Evolutionary conservation across 2,329 filamentous ascomycete genomes (phyloP).

Genomic region (Sporothrix inflata): DNA sequence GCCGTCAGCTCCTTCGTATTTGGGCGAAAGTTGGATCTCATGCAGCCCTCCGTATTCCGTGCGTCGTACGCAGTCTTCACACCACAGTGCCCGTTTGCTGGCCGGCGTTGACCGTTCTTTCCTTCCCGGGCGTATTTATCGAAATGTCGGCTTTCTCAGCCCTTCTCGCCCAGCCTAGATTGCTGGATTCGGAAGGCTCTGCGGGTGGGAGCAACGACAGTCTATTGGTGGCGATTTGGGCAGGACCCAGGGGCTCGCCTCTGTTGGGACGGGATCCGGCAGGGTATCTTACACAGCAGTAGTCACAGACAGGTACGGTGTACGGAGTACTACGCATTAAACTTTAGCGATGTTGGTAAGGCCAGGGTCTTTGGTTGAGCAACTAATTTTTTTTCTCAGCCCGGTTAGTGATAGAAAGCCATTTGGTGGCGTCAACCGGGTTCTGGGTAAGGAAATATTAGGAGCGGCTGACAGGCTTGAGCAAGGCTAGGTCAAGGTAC

Average conservation of each 20-base stretch:
- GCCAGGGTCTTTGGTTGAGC: not conserved
- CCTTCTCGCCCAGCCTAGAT: not conserved
- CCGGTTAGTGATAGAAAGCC: not conserved
- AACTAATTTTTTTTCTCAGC: not conserved
- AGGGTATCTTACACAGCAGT: conserved; percentile 1
- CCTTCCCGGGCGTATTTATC: not conserved
- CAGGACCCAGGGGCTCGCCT: not conserved
- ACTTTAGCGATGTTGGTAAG: not conserved
- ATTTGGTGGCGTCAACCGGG: conserved; percentile 17
- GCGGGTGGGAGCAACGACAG: not conserved
- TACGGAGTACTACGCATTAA: not conserved
- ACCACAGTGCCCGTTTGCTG: not conserved
- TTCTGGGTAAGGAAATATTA: conserved; percentile 4
- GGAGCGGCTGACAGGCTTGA: not conserved
- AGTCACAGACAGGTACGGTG: not conserved
- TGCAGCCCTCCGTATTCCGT: conserved; percentile 6
- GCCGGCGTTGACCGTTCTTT: not conserved
- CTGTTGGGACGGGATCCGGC: conserved; percentile 9
- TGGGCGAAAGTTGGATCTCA: not conserved
- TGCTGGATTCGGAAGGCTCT: conserved; percentile 15
- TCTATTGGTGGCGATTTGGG: conserved; percentile 5
- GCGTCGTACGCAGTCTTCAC: not conserved
- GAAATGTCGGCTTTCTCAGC: not conserved
- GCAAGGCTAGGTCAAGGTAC: conserved; percentile 11
- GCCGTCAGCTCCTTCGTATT: conserved; percentile 2